Base-by-base conservation (phyloP, 2,329 filamentous ascomycete genomes). In the Aspergillus amoenus region DNA sequence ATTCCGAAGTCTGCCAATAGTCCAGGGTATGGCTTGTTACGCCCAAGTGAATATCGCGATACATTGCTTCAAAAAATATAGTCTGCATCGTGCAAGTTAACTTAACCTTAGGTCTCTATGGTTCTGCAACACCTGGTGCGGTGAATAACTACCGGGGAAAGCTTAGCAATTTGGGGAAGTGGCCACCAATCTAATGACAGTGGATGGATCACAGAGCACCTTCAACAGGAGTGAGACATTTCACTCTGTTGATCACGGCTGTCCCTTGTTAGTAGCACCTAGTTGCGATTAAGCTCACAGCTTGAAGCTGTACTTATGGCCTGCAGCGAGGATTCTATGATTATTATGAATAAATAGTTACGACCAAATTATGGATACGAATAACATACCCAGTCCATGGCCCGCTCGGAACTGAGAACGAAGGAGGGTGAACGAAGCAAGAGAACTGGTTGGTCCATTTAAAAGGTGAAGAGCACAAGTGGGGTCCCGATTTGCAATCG, bases 401-500 rank as follows among this genome's bases (percentile, higher is more conserved):
- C 34, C 27, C 27, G 30, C 17, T 21, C 22, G 34, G 12, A 22
- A 34, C 22, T 32, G 12, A 17, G 37, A 9, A 56, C 24, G 13
- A 47, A 32, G 34, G 37, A 17, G 17, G 55, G 50, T 57, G 55
- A 22, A 34, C 3, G 24, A 42, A 53, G 13, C 13, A 17, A 27
- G 50, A 13, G 27, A 17, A 32, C 21, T 49, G 49, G 49, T 57
- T 57, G 55, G 55, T 15, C 48, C 21, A 30, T n/a, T 42, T 44
- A 9, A 45, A 24, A 34, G 42, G 22, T 32, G 37, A 49, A 52
- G 40, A 24, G 27, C 18, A 53, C 30, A 52, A 39, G 55, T 47
- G 55, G 48, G 55, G 54, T 15, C 42, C 39, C 18, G 44, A 52
- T 57, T 52, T 53, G 43, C 55, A 48, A 52, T 49, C 32, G 8